Base-by-base conservation (phyloP, 805 yeast genomes). In the Candida ortonii region DNA sequence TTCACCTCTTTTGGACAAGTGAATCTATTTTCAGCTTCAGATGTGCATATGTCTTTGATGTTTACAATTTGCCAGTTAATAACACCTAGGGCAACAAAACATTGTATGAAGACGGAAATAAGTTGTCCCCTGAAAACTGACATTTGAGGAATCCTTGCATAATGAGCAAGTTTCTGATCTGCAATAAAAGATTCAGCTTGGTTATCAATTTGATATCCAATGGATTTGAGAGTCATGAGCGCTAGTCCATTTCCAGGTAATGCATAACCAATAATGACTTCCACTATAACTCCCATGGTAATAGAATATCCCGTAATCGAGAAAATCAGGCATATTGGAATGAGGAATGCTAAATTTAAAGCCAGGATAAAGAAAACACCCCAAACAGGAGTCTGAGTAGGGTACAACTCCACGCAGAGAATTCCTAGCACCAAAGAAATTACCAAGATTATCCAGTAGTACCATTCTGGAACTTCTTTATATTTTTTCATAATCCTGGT, bases 401-500 rank as follows among this genome's bases (percentile, higher is more conserved):
- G 62, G 59, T 69, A 70, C 2, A 55, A 59, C 26, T 62, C 50
- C 22, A 70, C 52, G 19, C 64, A 52, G 8, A 62, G 65, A 16
- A 53, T 67, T 57, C 69, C 56, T 26, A 71, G 57, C 2, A 64
- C 43, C 7, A 77, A 61, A 17, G 79, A 63, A 10, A 62, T 43
- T n/a, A 74, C 36, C 25, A 79, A 63, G 11, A 74, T 61, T 3
- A 57, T 40, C 4, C 60, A 48, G 47, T 71, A 81, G 85, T 87
- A 80, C 79, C 80, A 77, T 44, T 78, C 83, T 1, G 94, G 93
- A 14, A 79, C 85, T 44, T 81, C 87, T 23, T 69, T 69, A 55
- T 81, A 80, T 36, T 57, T 62, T 28, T 47, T 52, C 81, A 80
- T 78, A 39, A 79, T 66, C 41, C 79, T 64, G 59, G 43, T 34